These are phyloP conservation scores for Yarrowia sp. DNA, from an alignment of 805 yeast genomes.

Conservation along the genomic window DNA sequence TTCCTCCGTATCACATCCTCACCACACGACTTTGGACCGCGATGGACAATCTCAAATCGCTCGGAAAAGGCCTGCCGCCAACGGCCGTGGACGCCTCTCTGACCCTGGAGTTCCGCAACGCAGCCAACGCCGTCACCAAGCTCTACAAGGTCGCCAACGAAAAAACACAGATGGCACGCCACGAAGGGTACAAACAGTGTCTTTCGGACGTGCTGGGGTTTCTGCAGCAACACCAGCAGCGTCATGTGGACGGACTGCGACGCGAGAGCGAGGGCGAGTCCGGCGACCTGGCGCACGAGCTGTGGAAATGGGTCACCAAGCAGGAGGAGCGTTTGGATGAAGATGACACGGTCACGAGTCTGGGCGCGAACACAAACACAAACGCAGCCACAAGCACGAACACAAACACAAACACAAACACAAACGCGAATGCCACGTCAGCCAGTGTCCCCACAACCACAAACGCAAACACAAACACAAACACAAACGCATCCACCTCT, in stretches of 20 bases:
- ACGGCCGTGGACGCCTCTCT: constrained; percentile 30
- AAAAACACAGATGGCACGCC: constrained; percentile 28
- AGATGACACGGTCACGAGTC: background rate
- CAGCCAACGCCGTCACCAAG: constrained; percentile 35
- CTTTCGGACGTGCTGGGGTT: constrained; percentile 15
- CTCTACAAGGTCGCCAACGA: constrained; percentile 33
- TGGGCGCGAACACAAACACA: background rate
- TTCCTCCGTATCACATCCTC: background rate
- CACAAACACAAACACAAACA: background rate
- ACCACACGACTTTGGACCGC: background rate
- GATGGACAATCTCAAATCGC: constrained; percentile 31
- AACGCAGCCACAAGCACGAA: background rate
- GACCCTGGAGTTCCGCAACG: constrained; percentile 32
- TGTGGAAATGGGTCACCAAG: constrained; percentile 20
- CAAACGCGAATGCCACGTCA: background rate
- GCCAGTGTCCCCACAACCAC: background rate
- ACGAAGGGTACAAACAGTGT: constrained; percentile 24
- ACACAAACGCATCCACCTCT: background rate
- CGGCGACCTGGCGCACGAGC: constrained; percentile 16
- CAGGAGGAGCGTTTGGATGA: background rate
- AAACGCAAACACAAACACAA: background rate
- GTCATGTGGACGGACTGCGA: constrained; percentile 8
- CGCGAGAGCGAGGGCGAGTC: constrained; percentile 10
- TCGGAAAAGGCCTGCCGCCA: constrained; percentile 30
- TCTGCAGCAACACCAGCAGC: constrained; percentile 23